Conservation (phyloP, 495 filamentous ascomycete species). For the Neurospora cerealis region DNA sequence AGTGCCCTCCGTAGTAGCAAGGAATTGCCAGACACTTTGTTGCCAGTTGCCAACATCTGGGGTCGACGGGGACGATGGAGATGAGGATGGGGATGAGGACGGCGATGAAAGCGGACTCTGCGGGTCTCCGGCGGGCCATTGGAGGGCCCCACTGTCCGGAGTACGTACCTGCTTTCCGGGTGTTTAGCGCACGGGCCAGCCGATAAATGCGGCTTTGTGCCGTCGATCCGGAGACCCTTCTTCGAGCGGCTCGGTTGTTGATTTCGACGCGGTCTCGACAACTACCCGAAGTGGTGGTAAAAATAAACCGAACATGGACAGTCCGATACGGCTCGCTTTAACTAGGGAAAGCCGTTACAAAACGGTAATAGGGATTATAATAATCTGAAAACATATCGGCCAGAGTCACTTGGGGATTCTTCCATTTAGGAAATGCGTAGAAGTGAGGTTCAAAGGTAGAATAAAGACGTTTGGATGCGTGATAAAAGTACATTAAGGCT, state of each 20-base stretch:
- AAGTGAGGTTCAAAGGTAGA: too few species aligned
- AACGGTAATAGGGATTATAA: too few species aligned
- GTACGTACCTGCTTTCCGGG: background rate
- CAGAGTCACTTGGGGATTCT: too few species aligned
- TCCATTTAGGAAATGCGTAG: too few species aligned
- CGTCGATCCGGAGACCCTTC: background rate
- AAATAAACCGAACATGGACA: too few species aligned
- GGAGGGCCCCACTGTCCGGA: background rate
- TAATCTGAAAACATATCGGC: too few species aligned
- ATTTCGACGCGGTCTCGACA: background rate
- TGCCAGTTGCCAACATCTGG: background rate
- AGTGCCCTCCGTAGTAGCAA: background rate
- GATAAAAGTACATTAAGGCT: too few species aligned
- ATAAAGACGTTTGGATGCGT: too few species aligned
- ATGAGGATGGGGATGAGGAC: background rate
- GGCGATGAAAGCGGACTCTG: background rate
- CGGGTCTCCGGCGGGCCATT: background rate
- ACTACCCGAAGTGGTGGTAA: too few species aligned
- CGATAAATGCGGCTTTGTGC: background rate
- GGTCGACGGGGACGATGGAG: background rate
- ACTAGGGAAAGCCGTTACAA: too few species aligned
- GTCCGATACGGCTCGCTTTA: too few species aligned
- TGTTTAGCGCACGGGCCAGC: background rate
- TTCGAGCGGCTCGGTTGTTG: background rate
- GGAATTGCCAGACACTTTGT: background rate